Base-by-base conservation (phyloP, 148 eudicot genomes). In the Chenopodium formosanum region DNA sequence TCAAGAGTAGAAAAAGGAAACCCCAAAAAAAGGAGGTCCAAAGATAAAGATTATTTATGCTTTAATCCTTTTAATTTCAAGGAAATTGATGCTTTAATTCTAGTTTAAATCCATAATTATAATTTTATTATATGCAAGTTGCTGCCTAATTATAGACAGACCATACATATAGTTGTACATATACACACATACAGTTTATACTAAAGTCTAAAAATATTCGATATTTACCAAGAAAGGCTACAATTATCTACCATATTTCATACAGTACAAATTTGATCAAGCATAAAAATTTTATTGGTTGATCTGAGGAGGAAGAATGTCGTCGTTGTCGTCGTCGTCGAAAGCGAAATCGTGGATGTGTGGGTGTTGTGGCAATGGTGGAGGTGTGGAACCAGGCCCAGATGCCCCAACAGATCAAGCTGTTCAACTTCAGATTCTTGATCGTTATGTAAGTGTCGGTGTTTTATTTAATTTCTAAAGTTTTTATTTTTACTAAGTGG, bases 321-420 rank as follows among this genome's bases (percentile, higher is more conserved):
- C 67, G 4, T 23, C 72, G 69, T 37, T 47, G 74, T 44, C 62
- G 67, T 37, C 0, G 52, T 63, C 67, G 13, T 23, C 86, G 67
- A 81, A 67, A 73, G 79, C 50, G 58, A 84, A 81, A 77, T 48
- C 81, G n/a, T 84, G 86, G 86, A 84, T 84, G 75, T 84, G 83
- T 69, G 83, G 78, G 7, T 65, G 86, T 32, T 84, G 86, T 20
- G 75, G 86, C 9, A 80, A 76, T 1, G 79, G 75, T 23, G 85
- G 79, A 0, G 86, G 63, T 20, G 81, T 56, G 1, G 77, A 20
- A 2, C 74, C 78, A 1, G 70, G 50, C 27, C 73, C 83, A 1
- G 60, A 13, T 0, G 76, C 66, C 9, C 74, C 78, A 12, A 60
- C 75, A 10, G 69, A 44, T 71, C 75, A 14, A 1, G 47, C 72